Evolutionary conservation across 2,329 filamentous ascomycete genomes (phyloP), one percentile per base, ranked within the genome.

Genomic region (Chalaropsis thielavioides): DNA sequence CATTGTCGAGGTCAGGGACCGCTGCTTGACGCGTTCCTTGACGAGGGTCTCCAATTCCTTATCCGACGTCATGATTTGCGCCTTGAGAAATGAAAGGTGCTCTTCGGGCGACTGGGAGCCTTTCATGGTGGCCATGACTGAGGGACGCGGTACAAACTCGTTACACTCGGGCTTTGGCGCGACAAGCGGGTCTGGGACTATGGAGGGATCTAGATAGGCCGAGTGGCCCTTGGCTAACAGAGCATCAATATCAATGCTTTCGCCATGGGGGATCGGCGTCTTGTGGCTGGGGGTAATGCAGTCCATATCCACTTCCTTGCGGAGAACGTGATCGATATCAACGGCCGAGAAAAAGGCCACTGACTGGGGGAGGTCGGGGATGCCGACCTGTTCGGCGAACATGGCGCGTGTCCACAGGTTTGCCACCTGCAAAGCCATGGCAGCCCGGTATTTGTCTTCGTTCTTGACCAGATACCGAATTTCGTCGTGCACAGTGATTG

Each of bases 281-380:
- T 82, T 81, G 74, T 99, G 89, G 54, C 88, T 94, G 0, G 94
- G 94, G 0, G 94, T 99, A 54, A 97, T 76, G 73, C 94, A 99
- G 72, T 96, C 89, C 90, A 99, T 95, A 73, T 99, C 88, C 3
- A 99, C 95, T 75, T 99, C 94, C 73, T 99, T 99, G 62, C 94
- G 84, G n/a, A 99, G 80, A 2, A 99, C 92, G 70, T 90, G 86
- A 72, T 99, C 94, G 69, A 99, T 89, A 72, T 99, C 94, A 5
- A 99, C 85, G 2, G 94, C 92, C 0, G 89, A 95, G 76, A 99
- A 99, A 75, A 91, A 99, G 8, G 94, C 94, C 71, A 92, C 96
- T 0, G 88, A 86, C 72, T 97, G 94, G 0, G 95, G 94, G 10
- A 99, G 81, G 71, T 99, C 94, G 69, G 95, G 80, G 71, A 99